Evolutionary conservation across 2,329 filamentous ascomycete genomes (phyloP), one percentile per base, ranked within the genome.

Genomic region (Microcyclospora tardicrescens): DNA sequence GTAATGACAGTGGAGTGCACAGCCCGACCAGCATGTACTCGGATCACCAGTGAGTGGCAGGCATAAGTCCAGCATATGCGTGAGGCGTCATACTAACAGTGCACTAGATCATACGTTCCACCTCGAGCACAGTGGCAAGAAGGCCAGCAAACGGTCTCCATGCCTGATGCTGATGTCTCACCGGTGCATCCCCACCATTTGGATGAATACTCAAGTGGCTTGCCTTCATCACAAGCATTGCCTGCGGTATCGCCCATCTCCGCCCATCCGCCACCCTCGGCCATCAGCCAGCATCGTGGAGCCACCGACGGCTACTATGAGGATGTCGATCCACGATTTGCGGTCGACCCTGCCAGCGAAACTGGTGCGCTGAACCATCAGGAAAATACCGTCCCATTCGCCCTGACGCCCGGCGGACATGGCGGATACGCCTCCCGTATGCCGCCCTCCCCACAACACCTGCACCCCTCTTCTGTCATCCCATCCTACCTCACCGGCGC

Each of bases 271-370:
- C 34, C 38, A 31, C 27, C 13, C 19, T 28, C 29, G 31, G 36
- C 35, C 33, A 31, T 36, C 30, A 29, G 48, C 35, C 56, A 57
- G 19, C 45, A 47, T 6, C 57, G 61, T 29, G 51, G 52, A 16
- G 60, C 51, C 36, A 68, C 69, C 13, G 60, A 66, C 33, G 63
- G 72, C 45, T 96, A 96, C 62, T 93, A 93, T 56, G 91, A 96
- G 68, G 89, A 96, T 58, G 77, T 94, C 10, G 86, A 94, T 48
- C 86, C 89, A 33, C 82, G 79, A 40, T 96, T 95, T 54, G 81
- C 77, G 28, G 71, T 75, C 40, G 61, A 63, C 16, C 42, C 49
- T 19, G 41, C 38, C 16, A 43, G 39, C 31, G 40, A 49, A 16
- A 42, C 39, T 19, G 45, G 43, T 13, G 27, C 16, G 34, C 40